These are phyloP conservation scores for Cryomyces antarcticus DNA, from an alignment of 495 filamentous ascomycete genomes.

Conservation along the genomic window DNA sequence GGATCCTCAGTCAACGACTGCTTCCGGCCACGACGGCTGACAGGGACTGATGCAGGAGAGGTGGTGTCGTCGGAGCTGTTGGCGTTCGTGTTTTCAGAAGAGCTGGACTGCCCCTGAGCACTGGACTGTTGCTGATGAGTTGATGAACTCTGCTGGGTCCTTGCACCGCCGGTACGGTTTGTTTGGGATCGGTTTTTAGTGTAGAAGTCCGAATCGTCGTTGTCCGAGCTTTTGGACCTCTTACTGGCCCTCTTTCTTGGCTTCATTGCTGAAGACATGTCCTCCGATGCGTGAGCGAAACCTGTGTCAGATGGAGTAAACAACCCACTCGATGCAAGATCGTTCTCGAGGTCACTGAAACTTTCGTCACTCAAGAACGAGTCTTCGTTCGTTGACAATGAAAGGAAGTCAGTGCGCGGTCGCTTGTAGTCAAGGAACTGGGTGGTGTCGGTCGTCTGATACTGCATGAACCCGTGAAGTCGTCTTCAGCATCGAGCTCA, in stretches of 20 bases:
- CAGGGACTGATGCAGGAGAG: slow-evolving; percentile 32
- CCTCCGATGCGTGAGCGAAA: no score
- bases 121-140: slow-evolving; percentile 24
- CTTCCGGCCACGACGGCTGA: slow-evolving; percentile 91
- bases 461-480: slow-evolving; percentile 61
- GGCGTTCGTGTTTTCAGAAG: slow-evolving; percentile 16
- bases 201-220: no score
- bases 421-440: slow-evolving; percentile 55
- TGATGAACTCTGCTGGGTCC: not conserved
- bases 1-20: slow-evolving; percentile 96
- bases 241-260: no score
- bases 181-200: no score
- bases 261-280: no score
- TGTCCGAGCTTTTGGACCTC: no score
- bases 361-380: slow-evolving; percentile 54
- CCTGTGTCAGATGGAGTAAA: slow-evolving; percentile 21
- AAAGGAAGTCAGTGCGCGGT: slow-evolving; percentile 46
- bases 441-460: slow-evolving; percentile 37
- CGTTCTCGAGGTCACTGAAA: slow-evolving; percentile 57
- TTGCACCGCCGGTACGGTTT: not conserved
- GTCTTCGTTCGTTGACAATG: slow-evolving; percentile 41
- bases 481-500: slow-evolving; percentile 84
- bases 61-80: slow-evolving; percentile 3
- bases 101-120: slow-evolving; percentile 16
- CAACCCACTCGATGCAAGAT: slow-evolving; percentile 32